These are phyloP conservation scores for Brasilioporus rufonigricans DNA, from an alignment of 768 basidiomycete genomes.

Conservation along the genomic window DNA sequence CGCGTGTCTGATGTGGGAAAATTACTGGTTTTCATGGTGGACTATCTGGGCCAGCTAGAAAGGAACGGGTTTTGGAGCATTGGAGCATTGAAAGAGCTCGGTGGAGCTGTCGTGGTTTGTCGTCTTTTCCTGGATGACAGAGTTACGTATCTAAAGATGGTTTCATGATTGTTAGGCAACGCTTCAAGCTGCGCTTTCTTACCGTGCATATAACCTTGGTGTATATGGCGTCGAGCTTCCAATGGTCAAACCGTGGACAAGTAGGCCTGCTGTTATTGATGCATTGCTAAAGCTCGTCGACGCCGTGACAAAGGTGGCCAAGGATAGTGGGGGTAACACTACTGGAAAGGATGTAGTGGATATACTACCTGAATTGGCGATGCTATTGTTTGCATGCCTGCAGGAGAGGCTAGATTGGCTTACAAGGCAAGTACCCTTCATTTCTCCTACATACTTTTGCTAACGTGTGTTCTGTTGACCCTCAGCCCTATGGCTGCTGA, in stretches of 20 bases:
- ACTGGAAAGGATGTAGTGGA: conserved; percentile 39
- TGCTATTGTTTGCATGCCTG: conserved; percentile 60
- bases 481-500: conserved; percentile 45
- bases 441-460: neutral
- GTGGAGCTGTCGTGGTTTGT: conserved; percentile 58
- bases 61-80: conserved; percentile 21
- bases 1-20: conserved; percentile 63
- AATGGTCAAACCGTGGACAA: conserved; percentile 83
- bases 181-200: conserved; percentile 68
- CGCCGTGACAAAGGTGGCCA: conserved; percentile 41
- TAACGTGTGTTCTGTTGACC: neutral
- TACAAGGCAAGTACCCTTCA: conserved; percentile 40
- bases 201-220: conserved; percentile 65
- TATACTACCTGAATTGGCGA: conserved; percentile 66
- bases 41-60: conserved; percentile 25
- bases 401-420: conserved; percentile 72
- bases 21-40: conserved; percentile 61
- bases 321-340: conserved; percentile 7
- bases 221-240: conserved; percentile 78
- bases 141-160: neutral
- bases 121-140: neutral
- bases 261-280: conserved; percentile 64
- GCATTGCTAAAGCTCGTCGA: conserved; percentile 71
- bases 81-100: conserved; percentile 37
- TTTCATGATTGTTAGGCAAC: conserved; percentile 49